Conservation (phyloP, 805 yeast species). For the Kluyveromyces dobzhanskii region DNA sequence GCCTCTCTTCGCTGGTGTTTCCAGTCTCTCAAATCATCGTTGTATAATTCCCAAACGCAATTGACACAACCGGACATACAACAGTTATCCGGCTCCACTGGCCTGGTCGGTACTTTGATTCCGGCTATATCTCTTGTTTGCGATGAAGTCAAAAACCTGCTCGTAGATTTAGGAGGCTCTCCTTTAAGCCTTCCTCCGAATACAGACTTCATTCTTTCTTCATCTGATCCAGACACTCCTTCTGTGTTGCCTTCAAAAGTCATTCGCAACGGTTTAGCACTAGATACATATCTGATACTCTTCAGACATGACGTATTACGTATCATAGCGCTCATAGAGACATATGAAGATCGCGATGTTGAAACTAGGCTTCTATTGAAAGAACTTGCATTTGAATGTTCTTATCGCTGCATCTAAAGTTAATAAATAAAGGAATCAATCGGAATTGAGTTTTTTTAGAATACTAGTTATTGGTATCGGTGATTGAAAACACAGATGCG, state of each 20-base stretch:
- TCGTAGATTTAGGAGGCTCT: slow-evolving; percentile 35
- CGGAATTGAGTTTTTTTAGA: no score
- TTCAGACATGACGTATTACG: neutral
- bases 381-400: no score
- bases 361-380: no score
- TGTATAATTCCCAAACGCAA: slow-evolving; percentile 92
- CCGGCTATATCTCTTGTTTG: slow-evolving; percentile 40
- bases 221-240: slow-evolving; percentile 29
- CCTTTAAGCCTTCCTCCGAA: slow-evolving; percentile 55
- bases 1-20: slow-evolving; percentile 51
- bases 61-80: slow-evolving; percentile 97
- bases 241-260: slow-evolving; percentile 31
- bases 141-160: slow-evolving; percentile 21
- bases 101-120: slow-evolving; percentile 69
- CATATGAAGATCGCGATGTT: no score
- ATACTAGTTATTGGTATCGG: no score
- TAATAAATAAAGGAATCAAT: no score
- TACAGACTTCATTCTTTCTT: slow-evolving; percentile 40
- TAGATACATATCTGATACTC: neutral
- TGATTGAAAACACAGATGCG: no score
- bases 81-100: slow-evolving; percentile 89
- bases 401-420: no score
- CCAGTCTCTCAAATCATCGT: slow-evolving; percentile 87
- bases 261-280: slow-evolving; percentile 11
- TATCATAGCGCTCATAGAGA: neutral